Evolutionary conservation across 345 rosid species (phyloP).

Genomic region (Salix purpurea): DNA sequence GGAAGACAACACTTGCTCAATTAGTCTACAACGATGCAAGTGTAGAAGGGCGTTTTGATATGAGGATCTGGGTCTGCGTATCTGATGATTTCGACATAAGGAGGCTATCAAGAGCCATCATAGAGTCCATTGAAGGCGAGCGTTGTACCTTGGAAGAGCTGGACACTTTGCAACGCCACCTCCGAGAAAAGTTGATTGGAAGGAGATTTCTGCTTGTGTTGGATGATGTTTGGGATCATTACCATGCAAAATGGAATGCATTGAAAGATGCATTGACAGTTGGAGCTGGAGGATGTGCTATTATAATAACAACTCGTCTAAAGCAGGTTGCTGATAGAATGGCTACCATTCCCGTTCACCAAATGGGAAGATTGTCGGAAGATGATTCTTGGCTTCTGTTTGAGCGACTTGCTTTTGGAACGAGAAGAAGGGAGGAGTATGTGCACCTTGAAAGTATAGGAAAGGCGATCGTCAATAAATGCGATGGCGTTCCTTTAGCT

Average conservation of each 20-base stretch:
- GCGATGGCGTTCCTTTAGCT: slow-evolving; percentile 16
- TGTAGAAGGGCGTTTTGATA: neutral
- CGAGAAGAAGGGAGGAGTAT: neutral
- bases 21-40: neutral
- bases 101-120: neutral
- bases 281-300: neutral
- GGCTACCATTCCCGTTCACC: neutral
- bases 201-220: slow-evolving; percentile 3
- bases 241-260: neutral
- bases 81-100: slow-evolving; percentile 7
- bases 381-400: slow-evolving; percentile 13
- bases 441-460: slow-evolving; percentile 5
- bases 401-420: neutral
- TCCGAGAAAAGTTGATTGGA: neutral
- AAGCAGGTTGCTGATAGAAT: neutral
- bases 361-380: neutral
- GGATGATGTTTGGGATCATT: slow-evolving; percentile 7
- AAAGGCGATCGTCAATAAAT: slow-evolving; percentile 8
- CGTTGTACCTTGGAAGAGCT: neutral
- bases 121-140: neutral
- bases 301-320: neutral
- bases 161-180: slow-evolving; percentile 2
- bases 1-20: neutral
- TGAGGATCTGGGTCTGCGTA: slow-evolving; percentile 6
- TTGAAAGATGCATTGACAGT: neutral